Evolutionary conservation across 345 rosid species (phyloP), one percentile per base, ranked within the genome.

Genomic region (Balakata baccata): DNA sequence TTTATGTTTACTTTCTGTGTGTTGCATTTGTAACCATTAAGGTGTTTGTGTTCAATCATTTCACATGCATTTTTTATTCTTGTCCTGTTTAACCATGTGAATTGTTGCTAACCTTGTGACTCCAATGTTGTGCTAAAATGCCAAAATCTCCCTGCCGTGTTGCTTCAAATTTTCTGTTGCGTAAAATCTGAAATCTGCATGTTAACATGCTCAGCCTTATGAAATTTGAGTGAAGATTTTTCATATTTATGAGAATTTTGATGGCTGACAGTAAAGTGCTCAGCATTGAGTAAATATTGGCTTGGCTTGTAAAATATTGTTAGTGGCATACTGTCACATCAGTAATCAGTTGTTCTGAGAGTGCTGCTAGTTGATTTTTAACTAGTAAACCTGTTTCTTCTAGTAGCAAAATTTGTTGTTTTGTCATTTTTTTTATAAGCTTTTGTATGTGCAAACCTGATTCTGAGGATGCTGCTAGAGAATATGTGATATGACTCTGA

Each of bases 271-370:
- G 16, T 25, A 29, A n/a, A 7, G 11, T 34, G 46, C 34, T 3
- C 8, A 72, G 23, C 49, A 41, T 64, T 16, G 0, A 10, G 46
- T 51, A 4, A 37, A 20, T 46, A 17, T 45, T 65, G 37, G 46
- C 12, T 45, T 65, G 37, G 46, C 12, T 43, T 5, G 16, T 20
- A 14, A 45, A 65, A 34, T 11, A 5, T 65, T 43, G 13, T 17
- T 65, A 65, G 5, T 66, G 41, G 51, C 9, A 66, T 52, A 49
- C 18, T 47, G 4, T 46, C 22, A 37, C 11, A 49, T 66, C 20
- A 25, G 37, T 66, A 41, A 66, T 23, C 29, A 66, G n/a, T 47
- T 66, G n/a, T 66, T 13, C 56, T 66, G 39, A 49, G 56, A 7
- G 34, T 61, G 43, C 18, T 61, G 65, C 39, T 37, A 2, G 20